A percentile compares a stretch with the other conserved stretches of the same genome.
phyloP scores from a whole-genome alignment of 495 filamentous ascomycete species.

The Annulohypoxylon stygium region DNA sequence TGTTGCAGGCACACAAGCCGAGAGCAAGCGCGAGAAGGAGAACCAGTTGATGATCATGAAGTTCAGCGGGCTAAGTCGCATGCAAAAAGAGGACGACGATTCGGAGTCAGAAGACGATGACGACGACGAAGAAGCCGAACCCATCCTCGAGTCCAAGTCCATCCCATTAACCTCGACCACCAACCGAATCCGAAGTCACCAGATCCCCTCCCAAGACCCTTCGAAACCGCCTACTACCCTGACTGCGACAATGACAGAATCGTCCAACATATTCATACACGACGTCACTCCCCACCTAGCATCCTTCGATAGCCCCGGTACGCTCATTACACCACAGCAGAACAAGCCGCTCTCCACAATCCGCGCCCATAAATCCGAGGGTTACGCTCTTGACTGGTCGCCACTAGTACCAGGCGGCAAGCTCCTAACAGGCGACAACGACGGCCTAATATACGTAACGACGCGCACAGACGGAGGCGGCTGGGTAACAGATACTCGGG shows the following conservation, averaged over 20 bases:
- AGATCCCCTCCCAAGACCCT: slow-evolving; percentile 76
- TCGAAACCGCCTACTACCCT: slow-evolving; percentile 80
- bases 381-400: slow-evolving; percentile 96
- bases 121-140: slow-evolving; percentile 85
- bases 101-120: slow-evolving; percentile 79
- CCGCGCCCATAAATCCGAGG: slow-evolving; percentile 90
- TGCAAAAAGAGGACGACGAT: slow-evolving; percentile 74
- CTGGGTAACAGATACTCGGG: slow-evolving; percentile 83
- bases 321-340: slow-evolving; percentile 79
- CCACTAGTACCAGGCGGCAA: slow-evolving; percentile 78
- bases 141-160: slow-evolving; percentile 91
- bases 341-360: slow-evolving; percentile 89
- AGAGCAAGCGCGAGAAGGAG: slow-evolving; percentile 76
- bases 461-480: slow-evolving; percentile 86
- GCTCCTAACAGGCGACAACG: slow-evolving; percentile 90
- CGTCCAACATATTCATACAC: slow-evolving; percentile 88
- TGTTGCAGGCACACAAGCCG: slow-evolving; percentile 93
- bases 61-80: slow-evolving; percentile 87
- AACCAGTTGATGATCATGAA: slow-evolving; percentile 97
- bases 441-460: slow-evolving; percentile 88
- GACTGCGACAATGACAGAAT: slow-evolving; percentile 92
- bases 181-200: slow-evolving; percentile 90
- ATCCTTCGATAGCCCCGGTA: slow-evolving; percentile 90
- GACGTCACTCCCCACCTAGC: slow-evolving; percentile 88
- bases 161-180: slow-evolving; percentile 88